These are phyloP conservation scores for Harringtonia lauricola DNA, from an alignment of 2,329 filamentous ascomycete genomes.

Conservation along the genomic window DNA sequence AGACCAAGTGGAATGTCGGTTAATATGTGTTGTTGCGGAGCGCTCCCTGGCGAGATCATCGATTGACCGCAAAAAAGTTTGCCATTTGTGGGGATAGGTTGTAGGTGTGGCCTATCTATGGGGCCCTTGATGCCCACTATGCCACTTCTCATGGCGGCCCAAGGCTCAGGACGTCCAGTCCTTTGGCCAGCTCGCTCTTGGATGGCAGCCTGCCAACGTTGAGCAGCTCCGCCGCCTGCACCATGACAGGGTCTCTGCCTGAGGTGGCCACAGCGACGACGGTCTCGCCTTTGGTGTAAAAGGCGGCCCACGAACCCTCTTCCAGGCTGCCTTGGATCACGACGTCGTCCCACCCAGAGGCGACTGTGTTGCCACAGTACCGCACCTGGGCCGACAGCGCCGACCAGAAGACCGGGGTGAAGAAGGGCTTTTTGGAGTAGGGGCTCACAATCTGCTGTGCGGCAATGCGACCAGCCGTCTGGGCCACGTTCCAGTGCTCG, in stretches of 20 bases:
- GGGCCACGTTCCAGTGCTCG: slow-evolving; percentile 98
- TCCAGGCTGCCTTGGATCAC: slow-evolving; percentile 66
- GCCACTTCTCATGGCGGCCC: slow-evolving; percentile 23
- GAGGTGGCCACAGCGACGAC: slow-evolving; percentile 87
- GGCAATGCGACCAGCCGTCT: slow-evolving; percentile 76
- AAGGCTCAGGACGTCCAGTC: slow-evolving; percentile 38
- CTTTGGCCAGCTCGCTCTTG: slow-evolving; percentile 64
- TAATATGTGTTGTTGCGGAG: too few species aligned
- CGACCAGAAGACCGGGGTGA: slow-evolving; percentile 96
- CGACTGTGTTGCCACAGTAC: slow-evolving; percentile 78
- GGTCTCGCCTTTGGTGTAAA: slow-evolving; percentile 76
- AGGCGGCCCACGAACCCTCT: slow-evolving; percentile 76
- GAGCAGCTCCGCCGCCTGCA: slow-evolving; percentile 78
- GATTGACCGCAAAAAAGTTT: too few species aligned
- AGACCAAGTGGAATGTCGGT: too few species aligned
- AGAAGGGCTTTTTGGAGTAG: slow-evolving; percentile 50
- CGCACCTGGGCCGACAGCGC: slow-evolving; percentile 80
- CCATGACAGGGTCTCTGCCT: slow-evolving; percentile 80
- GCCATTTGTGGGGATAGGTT: too few species aligned
- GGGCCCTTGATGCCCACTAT: too few species aligned
- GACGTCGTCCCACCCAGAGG: slow-evolving; percentile 68
- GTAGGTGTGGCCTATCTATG: too few species aligned
- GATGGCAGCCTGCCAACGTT: slow-evolving; percentile 67
- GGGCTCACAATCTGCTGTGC: slow-evolving; percentile 72
- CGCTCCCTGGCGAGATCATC: too few species aligned